These are phyloP conservation scores for Scytalidium sp. DNA, from an alignment of 2,329 filamentous ascomycete species.

Conservation along the genomic window DNA sequence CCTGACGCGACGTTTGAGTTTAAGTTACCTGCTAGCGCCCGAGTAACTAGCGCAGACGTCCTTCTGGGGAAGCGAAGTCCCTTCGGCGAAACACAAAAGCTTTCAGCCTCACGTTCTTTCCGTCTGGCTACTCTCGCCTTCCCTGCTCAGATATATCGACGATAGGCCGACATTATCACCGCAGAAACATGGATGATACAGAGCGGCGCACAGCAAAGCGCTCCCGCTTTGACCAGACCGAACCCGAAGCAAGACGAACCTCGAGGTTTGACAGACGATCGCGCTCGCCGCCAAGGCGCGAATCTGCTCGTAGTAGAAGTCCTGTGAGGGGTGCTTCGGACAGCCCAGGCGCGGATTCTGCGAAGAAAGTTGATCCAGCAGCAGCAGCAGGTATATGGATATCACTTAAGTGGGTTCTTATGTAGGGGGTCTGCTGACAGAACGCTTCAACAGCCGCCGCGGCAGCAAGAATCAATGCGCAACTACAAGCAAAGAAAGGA, in stretches of 20 bases:
- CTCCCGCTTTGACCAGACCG: constrained; percentile 91
- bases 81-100: background rate
- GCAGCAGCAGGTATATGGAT: constrained; percentile 69
- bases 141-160: background rate
- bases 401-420: constrained; percentile 6
- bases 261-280: constrained; percentile 93
- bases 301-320: constrained; percentile 76
- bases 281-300: constrained; percentile 69
- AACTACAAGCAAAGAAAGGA: constrained; percentile 81
- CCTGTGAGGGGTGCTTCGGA: constrained; percentile 52
- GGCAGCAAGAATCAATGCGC: constrained; percentile 82
- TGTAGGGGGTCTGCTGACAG: constrained; percentile 16
- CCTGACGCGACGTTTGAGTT: too few relatives aligned
- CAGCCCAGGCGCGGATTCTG: constrained; percentile 25
- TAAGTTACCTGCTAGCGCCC: too few relatives aligned
- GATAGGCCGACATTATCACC: background rate
- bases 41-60: background rate
- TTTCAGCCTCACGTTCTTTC: background rate
- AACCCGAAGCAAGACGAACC: constrained; percentile 70
- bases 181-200: constrained; percentile 67
- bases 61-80: background rate
- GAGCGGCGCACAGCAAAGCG: constrained; percentile 73
- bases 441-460: constrained; percentile 66
- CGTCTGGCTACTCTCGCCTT: background rate
- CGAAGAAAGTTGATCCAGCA: constrained; percentile 62